Evolutionary conservation across 2,329 filamentous ascomycete species (phyloP).

Genomic region (Ophiostoma himal-ulmi): DNA sequence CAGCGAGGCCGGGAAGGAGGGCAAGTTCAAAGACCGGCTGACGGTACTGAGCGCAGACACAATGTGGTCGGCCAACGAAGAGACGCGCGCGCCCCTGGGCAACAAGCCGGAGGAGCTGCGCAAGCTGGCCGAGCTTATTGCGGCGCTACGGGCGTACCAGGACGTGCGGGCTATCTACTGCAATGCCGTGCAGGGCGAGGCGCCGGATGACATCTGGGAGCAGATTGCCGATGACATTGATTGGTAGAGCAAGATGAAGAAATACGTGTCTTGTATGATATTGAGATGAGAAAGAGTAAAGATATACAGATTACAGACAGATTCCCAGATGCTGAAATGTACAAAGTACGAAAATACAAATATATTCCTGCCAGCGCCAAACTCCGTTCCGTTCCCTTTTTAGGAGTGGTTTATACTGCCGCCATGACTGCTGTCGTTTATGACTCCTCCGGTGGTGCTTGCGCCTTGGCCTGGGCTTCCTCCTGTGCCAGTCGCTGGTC

Average conservation of each 20-base stretch:
- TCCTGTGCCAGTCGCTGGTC: constrained; percentile 51
- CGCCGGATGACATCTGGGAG: constrained; percentile 51
- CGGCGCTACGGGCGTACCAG: constrained; percentile 57
- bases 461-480: constrained; percentile 24
- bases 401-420: neutral
- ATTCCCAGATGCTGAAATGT: neutral
- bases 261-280: neutral
- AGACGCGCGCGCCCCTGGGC: constrained; percentile 56
- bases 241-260: constrained; percentile 27
- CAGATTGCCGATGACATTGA: constrained; percentile 46
- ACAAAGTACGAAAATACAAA: neutral
- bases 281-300: neutral
- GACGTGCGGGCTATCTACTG: constrained; percentile 75
- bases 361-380: neutral
- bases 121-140: constrained; percentile 54
- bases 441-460: constrained; percentile 19
- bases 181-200: constrained; percentile 53
- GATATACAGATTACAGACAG: neutral
- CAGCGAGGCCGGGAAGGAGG: constrained; percentile 38
- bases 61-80: constrained; percentile 76
- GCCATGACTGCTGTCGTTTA: neutral
- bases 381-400: neutral
- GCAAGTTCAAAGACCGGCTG: constrained; percentile 46
- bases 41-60: constrained; percentile 72
- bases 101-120: constrained; percentile 53